A percentile compares a stretch with the other conserved stretches of the same genome.
Evolutionary conservation across 2,329 filamentous ascomycete species (phyloP).

Genomic region (Huntiella savannae): DNA sequence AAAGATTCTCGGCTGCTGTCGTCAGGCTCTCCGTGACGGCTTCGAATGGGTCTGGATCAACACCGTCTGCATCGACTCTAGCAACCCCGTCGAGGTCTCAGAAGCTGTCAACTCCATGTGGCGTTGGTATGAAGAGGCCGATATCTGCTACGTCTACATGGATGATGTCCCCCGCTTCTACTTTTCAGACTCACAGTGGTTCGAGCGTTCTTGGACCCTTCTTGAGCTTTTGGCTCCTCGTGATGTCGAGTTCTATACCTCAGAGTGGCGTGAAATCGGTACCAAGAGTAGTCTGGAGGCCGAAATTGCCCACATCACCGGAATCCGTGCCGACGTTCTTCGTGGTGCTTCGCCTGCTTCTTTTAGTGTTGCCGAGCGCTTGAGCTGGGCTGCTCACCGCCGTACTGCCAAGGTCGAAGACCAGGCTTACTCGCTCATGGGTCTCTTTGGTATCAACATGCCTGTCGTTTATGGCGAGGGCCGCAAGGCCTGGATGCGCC

Average conservation of each 20-base stretch:
- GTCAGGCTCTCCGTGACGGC: slow-evolving; percentile 13
- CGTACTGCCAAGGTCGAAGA: slow-evolving; percentile 16
- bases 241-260: slow-evolving; percentile 16
- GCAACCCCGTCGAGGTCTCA: slow-evolving; percentile 15
- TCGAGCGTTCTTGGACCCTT: slow-evolving; percentile 16
- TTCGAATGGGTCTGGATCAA: slow-evolving; percentile 16
- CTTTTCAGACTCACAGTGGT: slow-evolving; percentile 14
- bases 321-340: slow-evolving; percentile 14
- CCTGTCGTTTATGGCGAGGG: slow-evolving; percentile 17
- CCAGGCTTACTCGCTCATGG: slow-evolving; percentile 17
- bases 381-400: slow-evolving; percentile 16
- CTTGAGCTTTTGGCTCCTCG: slow-evolving; percentile 18
- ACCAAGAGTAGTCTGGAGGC: slow-evolving; percentile 13
- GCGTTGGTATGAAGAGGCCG: slow-evolving; percentile 15
- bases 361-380: slow-evolving; percentile 13
- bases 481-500: slow-evolving; percentile 17
- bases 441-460: slow-evolving; percentile 17
- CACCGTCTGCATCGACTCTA: slow-evolving; percentile 18
- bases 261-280: slow-evolving; percentile 15
- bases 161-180: slow-evolving; percentile 13
- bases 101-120: slow-evolving; percentile 17
- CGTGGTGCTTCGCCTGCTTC: slow-evolving; percentile 3
- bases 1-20: slow-evolving; percentile 14
- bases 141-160: slow-evolving; percentile 16
- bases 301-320: slow-evolving; percentile 13